Evolutionary conservation across 2,329 filamentous ascomycete genomes (phyloP), one percentile per base, ranked within the genome.

Genomic region (Cryphonectria parasitica): DNA sequence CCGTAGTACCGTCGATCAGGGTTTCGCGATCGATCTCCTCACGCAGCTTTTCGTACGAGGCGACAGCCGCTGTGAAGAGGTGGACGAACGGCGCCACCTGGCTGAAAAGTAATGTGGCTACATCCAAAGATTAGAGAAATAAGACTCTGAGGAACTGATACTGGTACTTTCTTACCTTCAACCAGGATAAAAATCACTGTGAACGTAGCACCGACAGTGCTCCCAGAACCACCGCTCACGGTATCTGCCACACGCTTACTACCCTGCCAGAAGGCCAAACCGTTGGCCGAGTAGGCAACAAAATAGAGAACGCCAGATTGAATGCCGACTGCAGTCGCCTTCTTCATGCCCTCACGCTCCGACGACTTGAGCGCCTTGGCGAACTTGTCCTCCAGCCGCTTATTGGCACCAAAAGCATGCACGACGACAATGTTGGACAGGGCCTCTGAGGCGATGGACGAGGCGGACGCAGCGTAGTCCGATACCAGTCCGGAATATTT

Each of bases 251-350:
- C 78, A 71, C 68, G 49, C 58, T 79, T 81, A 73, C 87, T 89
- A 61, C 89, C 90, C 77, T 90, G 86, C 88, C 88, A 92, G 75
- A 91, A 91, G 0, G 89, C 89, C 15, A 91, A 78, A 10, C 86
- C 89, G 75, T 90, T 91, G 6, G 88, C 88, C 1, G 87, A 83
- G 74, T 90, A 91, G 2, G 89, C 88, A 70, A 91, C 85, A 74
- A 91, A 91, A 75, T 90, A 91, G 25, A 91, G 78, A n/a, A 88
- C 76, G n/a, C 89, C 89, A 10, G 87, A 82, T 75, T 90, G 88
- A 0, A 88, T 79, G 3, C 85, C 89, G 43, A 85, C 82, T 0
- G 85, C 83, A 1, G 84, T 77, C 0, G 87, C 84, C 75, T 90
- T 91, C 74, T 87, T 87, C 69, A 88, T 77, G 1, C 84, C 87